Evolutionary conservation across 345 rosid species (phyloP).

Genomic region (Pelargonium nanum): DNA sequence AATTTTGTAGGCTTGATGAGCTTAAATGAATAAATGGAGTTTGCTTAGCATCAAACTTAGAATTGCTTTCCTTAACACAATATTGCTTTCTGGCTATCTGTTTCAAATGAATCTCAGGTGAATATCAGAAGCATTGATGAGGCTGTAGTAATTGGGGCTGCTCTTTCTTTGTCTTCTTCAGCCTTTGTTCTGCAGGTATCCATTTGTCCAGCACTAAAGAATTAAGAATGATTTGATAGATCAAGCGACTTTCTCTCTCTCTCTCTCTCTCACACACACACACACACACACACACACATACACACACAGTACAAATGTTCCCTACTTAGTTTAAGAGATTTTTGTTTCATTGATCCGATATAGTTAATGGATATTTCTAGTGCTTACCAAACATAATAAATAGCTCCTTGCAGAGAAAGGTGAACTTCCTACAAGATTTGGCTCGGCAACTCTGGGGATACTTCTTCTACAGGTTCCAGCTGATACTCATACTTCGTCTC

Average conservation of each 20-base stretch:
- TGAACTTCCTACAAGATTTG: constrained; percentile 95
- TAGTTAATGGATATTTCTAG: constrained; percentile 3
- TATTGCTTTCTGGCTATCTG: not conserved
- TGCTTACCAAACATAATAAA: constrained; percentile 31
- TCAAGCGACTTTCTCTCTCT: constrained; percentile 1
- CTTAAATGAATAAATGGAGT: too few species aligned
- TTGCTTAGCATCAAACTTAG: not conserved
- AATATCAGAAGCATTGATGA: constrained; percentile 95
- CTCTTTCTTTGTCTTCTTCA: constrained; percentile 91
- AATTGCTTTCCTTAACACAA: not conserved
- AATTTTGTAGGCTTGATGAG: too few species aligned
- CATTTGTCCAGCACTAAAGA: constrained; percentile 9
- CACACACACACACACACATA: too few species aligned
- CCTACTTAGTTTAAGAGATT: not conserved
- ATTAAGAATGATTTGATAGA: not conserved
- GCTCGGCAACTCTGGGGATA: constrained; percentile 94
- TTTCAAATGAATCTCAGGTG: constrained; percentile 35
- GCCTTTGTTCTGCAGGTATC: constrained; percentile 95
- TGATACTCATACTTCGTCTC: constrained; percentile 2
- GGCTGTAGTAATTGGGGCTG: constrained; percentile 94
- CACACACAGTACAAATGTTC: too few species aligned
- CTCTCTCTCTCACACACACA: not conserved
- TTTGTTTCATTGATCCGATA: too few species aligned
- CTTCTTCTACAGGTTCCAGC: constrained; percentile 82
- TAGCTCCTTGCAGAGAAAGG: constrained; percentile 99